Percentiles rank a stretch among this genome's conserved stretches.
phyloP scores from a whole-genome alignment of 805 yeast species.

The Candida oleophila region DNA sequence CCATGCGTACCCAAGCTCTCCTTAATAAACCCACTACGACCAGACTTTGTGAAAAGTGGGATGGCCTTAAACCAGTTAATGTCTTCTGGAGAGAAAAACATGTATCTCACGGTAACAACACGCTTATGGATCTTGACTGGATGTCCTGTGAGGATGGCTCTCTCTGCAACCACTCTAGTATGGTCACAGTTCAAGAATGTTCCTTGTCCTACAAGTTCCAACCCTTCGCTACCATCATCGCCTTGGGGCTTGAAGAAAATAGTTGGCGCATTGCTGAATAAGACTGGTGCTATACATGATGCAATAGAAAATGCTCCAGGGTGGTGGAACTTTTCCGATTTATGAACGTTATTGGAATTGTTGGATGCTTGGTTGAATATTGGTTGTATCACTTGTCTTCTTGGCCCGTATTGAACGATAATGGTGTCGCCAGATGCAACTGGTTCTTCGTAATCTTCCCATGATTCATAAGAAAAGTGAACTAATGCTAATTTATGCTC shows the following conservation, averaged over 20 bases:
- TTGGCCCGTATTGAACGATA: conserved; percentile 89
- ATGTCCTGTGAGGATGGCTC: conserved; percentile 88
- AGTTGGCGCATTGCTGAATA: conserved; percentile 82
- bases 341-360: conserved; percentile 82
- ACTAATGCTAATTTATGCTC: conserved; percentile 86
- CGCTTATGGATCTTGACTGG: conserved; percentile 93
- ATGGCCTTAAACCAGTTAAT: conserved; percentile 86
- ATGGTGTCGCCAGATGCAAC: conserved; percentile 79
- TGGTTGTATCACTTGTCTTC: conserved; percentile 83
- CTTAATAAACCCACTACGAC: conserved; percentile 91
- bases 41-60: conserved; percentile 89
- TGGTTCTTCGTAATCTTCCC: conserved; percentile 89
- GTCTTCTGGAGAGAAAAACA: conserved; percentile 93
- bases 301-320: conserved; percentile 71
- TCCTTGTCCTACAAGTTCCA: conserved; percentile 85
- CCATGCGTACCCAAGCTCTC: conserved; percentile 98
- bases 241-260: conserved; percentile 64
- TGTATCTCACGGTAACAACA: conserved; percentile 89
- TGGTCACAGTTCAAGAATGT: conserved; percentile 85
- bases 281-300: conserved; percentile 83
- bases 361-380: conserved; percentile 76
- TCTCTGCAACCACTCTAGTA: conserved; percentile 79
- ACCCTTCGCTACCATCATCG: conserved; percentile 37
- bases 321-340: conserved; percentile 80
- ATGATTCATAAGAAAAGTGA: conserved; percentile 77